A percentile compares a stretch with the other conserved stretches of the same genome.
These are phyloP conservation scores for Rhypophila decipiens DNA, from an alignment of 495 filamentous ascomycete genomes.

Conservation along the genomic window DNA sequence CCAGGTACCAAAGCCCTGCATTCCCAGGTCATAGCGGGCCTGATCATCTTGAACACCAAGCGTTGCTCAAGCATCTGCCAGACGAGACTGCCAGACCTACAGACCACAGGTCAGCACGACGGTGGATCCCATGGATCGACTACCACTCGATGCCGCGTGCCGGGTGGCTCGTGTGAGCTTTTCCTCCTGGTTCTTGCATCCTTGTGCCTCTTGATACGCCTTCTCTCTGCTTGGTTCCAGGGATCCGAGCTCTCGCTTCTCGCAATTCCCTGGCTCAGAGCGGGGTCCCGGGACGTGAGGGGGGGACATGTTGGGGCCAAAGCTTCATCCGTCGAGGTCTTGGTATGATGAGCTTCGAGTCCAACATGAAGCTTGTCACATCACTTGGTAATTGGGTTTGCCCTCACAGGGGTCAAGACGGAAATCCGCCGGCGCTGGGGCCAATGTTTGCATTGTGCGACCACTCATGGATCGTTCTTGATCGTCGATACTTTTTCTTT, in stretches of 20 bases:
- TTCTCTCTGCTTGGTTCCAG: not conserved
- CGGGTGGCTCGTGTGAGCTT: not conserved
- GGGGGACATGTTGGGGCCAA: too few relatives aligned
- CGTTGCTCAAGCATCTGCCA: slow-evolving; percentile 3
- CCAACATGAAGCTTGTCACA: too few relatives aligned
- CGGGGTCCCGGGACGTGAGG: not conserved
- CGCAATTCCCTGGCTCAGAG: slow-evolving; percentile 1
- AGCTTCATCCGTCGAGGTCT: too few relatives aligned
- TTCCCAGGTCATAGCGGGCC: slow-evolving; percentile 14
- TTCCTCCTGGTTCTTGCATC: slow-evolving; percentile 3
- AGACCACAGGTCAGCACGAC: not conserved
- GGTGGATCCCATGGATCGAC: not conserved
- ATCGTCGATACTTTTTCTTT: not conserved
- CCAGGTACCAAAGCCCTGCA: not conserved
- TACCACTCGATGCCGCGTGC: not conserved
- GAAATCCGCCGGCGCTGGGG: too few relatives aligned
- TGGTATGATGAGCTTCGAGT: not conserved
- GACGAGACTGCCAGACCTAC: not conserved
- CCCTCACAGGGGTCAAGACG: not conserved
- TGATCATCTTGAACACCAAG: slow-evolving; percentile 19
- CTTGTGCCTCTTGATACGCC: slow-evolving; percentile 2
- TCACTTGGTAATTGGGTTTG: not conserved
- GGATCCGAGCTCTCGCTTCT: not conserved
- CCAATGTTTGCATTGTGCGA: slow-evolving; percentile 2
- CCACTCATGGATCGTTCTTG: not conserved